phyloP scores from a whole-genome alignment of 1,284 basidiomycete genomes.

The Anthracocystis walkeri region DNA sequence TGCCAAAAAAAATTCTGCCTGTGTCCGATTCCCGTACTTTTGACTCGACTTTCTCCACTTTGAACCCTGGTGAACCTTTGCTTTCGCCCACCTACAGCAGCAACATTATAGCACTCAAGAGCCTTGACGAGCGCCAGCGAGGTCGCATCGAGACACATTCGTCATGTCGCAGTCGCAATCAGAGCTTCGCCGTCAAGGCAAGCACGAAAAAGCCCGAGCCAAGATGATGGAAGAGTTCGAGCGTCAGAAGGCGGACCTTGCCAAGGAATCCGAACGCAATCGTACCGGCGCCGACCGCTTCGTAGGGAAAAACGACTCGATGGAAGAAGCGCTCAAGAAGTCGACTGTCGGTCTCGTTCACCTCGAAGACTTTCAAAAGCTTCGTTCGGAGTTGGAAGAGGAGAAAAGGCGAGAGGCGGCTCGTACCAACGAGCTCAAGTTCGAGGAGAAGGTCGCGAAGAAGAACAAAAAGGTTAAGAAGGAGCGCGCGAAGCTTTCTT shows the following conservation, averaged over 20 bases:
- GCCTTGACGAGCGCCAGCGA: neutral
- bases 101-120: neutral
- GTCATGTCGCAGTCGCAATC: slow-evolving; percentile 56
- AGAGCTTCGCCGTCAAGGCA: slow-evolving; percentile 54
- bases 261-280: slow-evolving; percentile 70
- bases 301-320: slow-evolving; percentile 90
- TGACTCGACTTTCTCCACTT: slow-evolving; percentile 11
- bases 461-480: slow-evolving; percentile 88
- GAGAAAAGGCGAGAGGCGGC: slow-evolving; percentile 90
- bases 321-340: slow-evolving; percentile 93
- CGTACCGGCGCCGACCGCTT: slow-evolving; percentile 78
- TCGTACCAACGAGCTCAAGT: slow-evolving; percentile 61
- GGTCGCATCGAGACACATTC: neutral
- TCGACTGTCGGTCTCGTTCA: slow-evolving; percentile 92
- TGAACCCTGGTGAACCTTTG: neutral
- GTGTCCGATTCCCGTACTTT: slow-evolving; percentile 11
- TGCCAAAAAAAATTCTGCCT: neutral
- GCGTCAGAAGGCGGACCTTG: slow-evolving; percentile 85
- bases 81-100: no score
- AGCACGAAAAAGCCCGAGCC: slow-evolving; percentile 56
- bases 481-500: slow-evolving; percentile 86
- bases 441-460: slow-evolving; percentile 37
- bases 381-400: slow-evolving; percentile 89
- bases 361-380: slow-evolving; percentile 84
- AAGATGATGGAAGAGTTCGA: slow-evolving; percentile 79